Base-by-base conservation (phyloP, 495 filamentous ascomycete genomes). In the Penicillium soppii region DNA sequence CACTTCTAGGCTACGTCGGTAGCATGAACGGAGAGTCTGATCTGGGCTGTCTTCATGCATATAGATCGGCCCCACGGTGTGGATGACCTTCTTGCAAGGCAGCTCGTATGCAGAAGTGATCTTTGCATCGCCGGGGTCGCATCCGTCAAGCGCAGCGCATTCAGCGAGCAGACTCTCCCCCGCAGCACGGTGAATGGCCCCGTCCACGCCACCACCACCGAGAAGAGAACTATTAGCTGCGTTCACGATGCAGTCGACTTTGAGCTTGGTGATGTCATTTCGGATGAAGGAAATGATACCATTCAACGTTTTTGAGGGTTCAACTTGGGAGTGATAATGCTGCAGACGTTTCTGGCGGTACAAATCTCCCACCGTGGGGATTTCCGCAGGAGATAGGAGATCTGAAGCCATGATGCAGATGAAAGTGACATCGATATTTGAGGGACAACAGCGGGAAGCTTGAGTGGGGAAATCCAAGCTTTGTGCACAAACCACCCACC, bases 1-100 rank as follows among this genome's bases (percentile, higher is more conserved):
- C 15, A 91, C 63, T 60, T 91, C 72, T 48, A 97, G 66, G 53
- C 84, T 85, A n/a, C 70, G 81, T 10, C 75, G 73, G 64, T 98
- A 98, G 69, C 91, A 96, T 12, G 80, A 70, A 42, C 71, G 68
- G 33, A 95, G 74, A 39, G 83, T 61, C 22, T 46, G 39, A 50
- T 78, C 80, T 16, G 79, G 77, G 12, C 57, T 55, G 3, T 43
- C 50, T 29, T 69, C 65, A 0, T 21, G 20, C 19, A 62, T 43
- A 69, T 95, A 97, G n/a, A 95, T 66, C 3, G 92, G 92, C 0
- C 94, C 94, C 2, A 97, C 94, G 30, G 94, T 79, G 63, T 97
- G 94, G 43, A 97, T 95, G 17, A 97, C 79, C 46, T 84, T 83
- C 41, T 81, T 78, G 67, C 81, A 87, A 7, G 89, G 90, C 5